These are phyloP conservation scores for Schizochytrium sp. DNA, from an alignment of 108 stramenopile genomes.

Conservation along the genomic window DNA sequence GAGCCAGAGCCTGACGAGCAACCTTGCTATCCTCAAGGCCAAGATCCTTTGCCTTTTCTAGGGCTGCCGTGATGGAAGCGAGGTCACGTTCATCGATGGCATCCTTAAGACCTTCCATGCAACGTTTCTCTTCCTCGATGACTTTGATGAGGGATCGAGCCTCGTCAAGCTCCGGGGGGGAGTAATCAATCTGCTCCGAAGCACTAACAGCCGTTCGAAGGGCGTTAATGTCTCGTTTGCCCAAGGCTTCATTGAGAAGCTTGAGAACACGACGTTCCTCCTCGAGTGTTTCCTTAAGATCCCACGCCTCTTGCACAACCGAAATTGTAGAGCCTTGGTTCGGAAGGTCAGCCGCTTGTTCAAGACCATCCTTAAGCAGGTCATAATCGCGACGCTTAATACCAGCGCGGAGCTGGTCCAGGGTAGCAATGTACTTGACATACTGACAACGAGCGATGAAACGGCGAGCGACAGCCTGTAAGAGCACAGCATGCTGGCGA, in stretches of 20 bases:
- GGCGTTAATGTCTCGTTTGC: slow-evolving; percentile 64
- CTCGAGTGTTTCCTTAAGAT: slow-evolving; percentile 63
- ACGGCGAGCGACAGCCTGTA: slow-evolving; percentile 62
- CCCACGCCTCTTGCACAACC: slow-evolving; percentile 67
- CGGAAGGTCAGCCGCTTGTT: slow-evolving; percentile 66
- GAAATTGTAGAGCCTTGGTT: slow-evolving; percentile 63
- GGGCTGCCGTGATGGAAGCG: slow-evolving; percentile 64
- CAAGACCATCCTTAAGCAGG: slow-evolving; percentile 60
- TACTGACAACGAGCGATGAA: slow-evolving; percentile 53
- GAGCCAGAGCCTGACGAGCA: slow-evolving; percentile 66
- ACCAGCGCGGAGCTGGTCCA: slow-evolving; percentile 67
- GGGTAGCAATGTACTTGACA: slow-evolving; percentile 64
- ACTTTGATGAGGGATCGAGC: slow-evolving; percentile 64
- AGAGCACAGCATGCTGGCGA: slow-evolving; percentile 36
- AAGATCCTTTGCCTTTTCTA: slow-evolving; percentile 63
- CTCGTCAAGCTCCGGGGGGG: slow-evolving; percentile 52
- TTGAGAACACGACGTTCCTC: slow-evolving; percentile 68
- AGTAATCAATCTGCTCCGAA: slow-evolving; percentile 62
- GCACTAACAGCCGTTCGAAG: slow-evolving; percentile 68
- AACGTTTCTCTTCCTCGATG: slow-evolving; percentile 69
- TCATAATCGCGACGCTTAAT: slow-evolving; percentile 66
- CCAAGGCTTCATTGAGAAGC: slow-evolving; percentile 66
- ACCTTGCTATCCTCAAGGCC: slow-evolving; percentile 64
- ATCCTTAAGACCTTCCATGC: slow-evolving; percentile 64
- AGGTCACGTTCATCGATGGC: slow-evolving; percentile 69